Evolutionary conservation across 768 basidiomycete species (phyloP).

Genomic region (Tylopilus sp.): DNA sequence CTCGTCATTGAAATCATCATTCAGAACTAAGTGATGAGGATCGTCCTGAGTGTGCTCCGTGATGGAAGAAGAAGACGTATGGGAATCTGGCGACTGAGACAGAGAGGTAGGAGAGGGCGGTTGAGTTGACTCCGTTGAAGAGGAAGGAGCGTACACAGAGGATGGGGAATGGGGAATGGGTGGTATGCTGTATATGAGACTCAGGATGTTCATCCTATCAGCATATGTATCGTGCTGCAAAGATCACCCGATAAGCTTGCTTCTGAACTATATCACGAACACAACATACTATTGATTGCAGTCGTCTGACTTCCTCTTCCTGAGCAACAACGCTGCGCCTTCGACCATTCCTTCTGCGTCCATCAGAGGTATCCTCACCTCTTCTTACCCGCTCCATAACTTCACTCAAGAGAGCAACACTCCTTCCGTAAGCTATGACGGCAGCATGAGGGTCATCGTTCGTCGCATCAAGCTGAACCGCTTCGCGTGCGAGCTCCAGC

Average conservation of each 20-base stretch:
- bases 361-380: constrained; percentile 77
- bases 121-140: constrained; percentile 36
- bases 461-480: constrained; percentile 82
- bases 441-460: constrained; percentile 88
- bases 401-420: constrained; percentile 81
- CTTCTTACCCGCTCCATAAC: constrained; percentile 90
- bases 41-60: constrained; percentile 40
- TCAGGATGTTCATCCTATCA: constrained; percentile 90
- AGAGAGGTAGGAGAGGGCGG: constrained; percentile 35
- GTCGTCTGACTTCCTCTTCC: constrained; percentile 81
- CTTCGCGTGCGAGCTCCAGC: constrained; percentile 84
- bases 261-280: constrained; percentile 9
- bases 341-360: constrained; percentile 55
- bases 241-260: constrained; percentile 13
- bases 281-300: constrained; percentile 83
- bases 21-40: constrained; percentile 16
- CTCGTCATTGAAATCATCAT: constrained; percentile 28
- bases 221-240: constrained; percentile 90
- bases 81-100: constrained; percentile 46
- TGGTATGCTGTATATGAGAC: constrained; percentile 84
- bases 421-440: constrained; percentile 83
- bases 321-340: constrained; percentile 84
- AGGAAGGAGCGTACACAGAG: constrained; percentile 43
- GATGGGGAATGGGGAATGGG: constrained; percentile 65
- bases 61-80: constrained; percentile 45